Evolutionary conservation across 2,329 filamentous ascomycete genomes (phyloP).

Genomic region (Fusarium newnesense): DNA sequence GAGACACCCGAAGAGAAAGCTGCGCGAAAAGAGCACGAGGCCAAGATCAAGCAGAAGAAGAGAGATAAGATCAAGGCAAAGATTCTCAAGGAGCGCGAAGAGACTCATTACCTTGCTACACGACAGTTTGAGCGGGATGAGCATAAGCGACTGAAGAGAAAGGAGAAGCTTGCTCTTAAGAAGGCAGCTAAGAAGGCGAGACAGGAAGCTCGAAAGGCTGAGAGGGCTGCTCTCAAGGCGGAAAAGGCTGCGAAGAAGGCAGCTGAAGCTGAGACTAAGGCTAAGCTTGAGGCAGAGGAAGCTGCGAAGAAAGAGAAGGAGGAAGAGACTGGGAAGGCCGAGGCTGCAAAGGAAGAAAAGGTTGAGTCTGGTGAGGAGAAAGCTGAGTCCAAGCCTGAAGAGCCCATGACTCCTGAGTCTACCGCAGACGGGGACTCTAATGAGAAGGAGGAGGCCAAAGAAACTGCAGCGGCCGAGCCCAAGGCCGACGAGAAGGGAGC

Average conservation of each 20-base stretch:
- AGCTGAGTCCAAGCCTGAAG: constrained; percentile 12
- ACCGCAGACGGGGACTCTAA: constrained; percentile 6
- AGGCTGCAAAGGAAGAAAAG: constrained; percentile 3
- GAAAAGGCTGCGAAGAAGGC: constrained; percentile 24
- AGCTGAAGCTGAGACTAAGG: constrained; percentile 22
- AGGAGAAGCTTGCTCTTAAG: constrained; percentile 84
- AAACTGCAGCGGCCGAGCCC: background rate
- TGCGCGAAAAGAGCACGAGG: constrained; percentile 57
- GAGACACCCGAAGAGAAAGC: constrained; percentile 61
- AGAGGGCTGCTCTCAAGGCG: constrained; percentile 30
- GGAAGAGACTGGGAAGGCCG: constrained; percentile 24
- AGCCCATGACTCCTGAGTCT: constrained; percentile 37
- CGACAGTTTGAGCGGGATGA: constrained; percentile 51
- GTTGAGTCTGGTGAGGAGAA: constrained; percentile 2
- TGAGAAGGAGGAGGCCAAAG: constrained; percentile 3
- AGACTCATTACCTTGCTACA: constrained; percentile 50
- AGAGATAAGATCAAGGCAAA: constrained; percentile 52
- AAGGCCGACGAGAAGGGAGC: background rate
- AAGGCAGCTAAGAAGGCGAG: constrained; percentile 62
- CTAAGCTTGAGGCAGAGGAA: constrained; percentile 43
- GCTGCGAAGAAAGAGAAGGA: constrained; percentile 7
- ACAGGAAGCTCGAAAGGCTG: constrained; percentile 23
- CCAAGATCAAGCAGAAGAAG: constrained; percentile 54
- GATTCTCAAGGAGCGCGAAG: constrained; percentile 53
- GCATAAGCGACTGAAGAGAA: constrained; percentile 64